These are phyloP conservation scores for Mycena rosella DNA, from an alignment of 768 basidiomycete species.

Conservation along the genomic window DNA sequence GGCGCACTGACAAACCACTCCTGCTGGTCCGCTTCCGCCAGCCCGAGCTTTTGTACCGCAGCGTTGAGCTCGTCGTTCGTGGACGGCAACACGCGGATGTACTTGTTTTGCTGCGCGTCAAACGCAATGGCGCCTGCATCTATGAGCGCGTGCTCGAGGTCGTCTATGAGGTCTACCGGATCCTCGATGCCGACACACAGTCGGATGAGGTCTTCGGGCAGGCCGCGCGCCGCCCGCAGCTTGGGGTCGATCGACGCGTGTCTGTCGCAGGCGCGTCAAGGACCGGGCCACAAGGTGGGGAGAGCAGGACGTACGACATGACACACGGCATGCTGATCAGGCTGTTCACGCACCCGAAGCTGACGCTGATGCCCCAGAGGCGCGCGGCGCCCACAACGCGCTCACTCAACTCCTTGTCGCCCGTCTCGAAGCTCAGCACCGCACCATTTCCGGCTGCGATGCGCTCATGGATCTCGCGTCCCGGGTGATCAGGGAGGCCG, in stretches of 20 bases:
- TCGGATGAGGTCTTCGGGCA: slow-evolving; percentile 98
- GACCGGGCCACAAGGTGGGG: not conserved
- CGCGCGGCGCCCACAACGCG: slow-evolving; percentile 92
- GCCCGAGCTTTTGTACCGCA: slow-evolving; percentile 78
- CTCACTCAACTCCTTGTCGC: slow-evolving; percentile 90
- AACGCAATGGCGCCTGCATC: slow-evolving; percentile 89
- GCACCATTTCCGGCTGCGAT: slow-evolving; percentile 94
- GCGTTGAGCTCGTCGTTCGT: slow-evolving; percentile 56
- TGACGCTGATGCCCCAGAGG: slow-evolving; percentile 97
- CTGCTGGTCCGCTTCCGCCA: slow-evolving; percentile 53
- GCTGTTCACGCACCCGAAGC: slow-evolving; percentile 98
- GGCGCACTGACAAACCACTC: slow-evolving; percentile 96
- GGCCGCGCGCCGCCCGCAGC: slow-evolving; percentile 93
- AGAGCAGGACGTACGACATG: slow-evolving; percentile 89
- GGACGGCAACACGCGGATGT: slow-evolving; percentile 56
- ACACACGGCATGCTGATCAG: slow-evolving; percentile 99
- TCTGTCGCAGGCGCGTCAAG: slow-evolving; percentile 53
- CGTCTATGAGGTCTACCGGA: slow-evolving; percentile 90
- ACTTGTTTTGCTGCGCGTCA: slow-evolving; percentile 65
- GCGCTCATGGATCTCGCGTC: slow-evolving; percentile 88
- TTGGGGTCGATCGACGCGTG: slow-evolving; percentile 98
- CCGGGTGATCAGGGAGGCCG: slow-evolving; percentile 85
- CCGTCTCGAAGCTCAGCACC: slow-evolving; percentile 95
- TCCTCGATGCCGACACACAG: slow-evolving; percentile 99
- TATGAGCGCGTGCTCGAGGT: slow-evolving; percentile 92